Evolutionary conservation across 2,329 filamentous ascomycete genomes (phyloP), one percentile per base, ranked within the genome.

Genomic region (Aspergillus tubingensis): DNA sequence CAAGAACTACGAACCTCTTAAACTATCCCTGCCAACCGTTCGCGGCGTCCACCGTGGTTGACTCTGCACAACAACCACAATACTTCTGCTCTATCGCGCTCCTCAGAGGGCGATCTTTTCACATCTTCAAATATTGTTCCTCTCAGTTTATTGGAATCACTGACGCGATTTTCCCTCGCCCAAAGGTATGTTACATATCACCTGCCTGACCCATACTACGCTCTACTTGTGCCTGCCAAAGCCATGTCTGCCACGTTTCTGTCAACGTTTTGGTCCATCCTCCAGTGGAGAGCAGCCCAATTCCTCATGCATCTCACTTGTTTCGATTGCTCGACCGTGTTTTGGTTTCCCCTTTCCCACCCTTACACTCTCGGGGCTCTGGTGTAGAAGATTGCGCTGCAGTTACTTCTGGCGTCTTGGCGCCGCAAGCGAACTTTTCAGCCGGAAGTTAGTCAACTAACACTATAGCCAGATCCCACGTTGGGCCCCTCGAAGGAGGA

Each of bases 361-460:
- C 30, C 44, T 56, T 57, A 39, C 15, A 21, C 44, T 15, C 52
- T 47, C 38, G 48, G 57, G 54, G 52, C 48, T 58, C 51, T 57
- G 57, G 54, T 60, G 30, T 62, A 53, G 53, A 61, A 44, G 56
- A 56, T 55, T 57, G 57, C 64, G 57, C 57, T 58, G 59, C 67
- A 62, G 38, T 59, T 64, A 65, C 61, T 66, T 71, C 64, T 66
- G 61, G 62, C 50, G 68, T 70, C 72, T 75, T 75, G 73, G 73
- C 73, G 69, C 64, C 60, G 65, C 70, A 74, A 74, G 71, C 73
- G 71, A 75, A 72, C 66, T 65, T 66, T 64, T 68, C 64, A 62
- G 64, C 57, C 60, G 30, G 30, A 60, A 51, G 57, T 54, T 63
- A 57, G 54, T 59, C 39, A 60, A 68, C 72, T 74, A 66, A 74